Conservation (phyloP, 2,329 filamentous ascomycete genomes). For the Teratosphaeriaceae sp. region DNA sequence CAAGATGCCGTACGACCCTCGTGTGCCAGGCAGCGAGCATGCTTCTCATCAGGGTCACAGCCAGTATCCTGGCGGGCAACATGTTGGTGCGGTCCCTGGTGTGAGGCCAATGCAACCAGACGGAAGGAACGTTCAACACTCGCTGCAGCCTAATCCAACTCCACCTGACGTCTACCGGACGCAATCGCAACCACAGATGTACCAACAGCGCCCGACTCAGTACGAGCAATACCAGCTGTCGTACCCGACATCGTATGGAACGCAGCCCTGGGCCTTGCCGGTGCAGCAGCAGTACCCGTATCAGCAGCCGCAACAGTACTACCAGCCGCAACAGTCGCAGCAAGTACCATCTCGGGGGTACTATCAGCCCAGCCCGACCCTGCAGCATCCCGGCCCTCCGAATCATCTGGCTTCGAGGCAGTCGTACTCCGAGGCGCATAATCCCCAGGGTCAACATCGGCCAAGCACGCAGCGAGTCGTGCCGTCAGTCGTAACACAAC, state of each 20-base stretch:
- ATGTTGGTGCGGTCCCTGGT: too few species aligned
- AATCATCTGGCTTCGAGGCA: not conserved
- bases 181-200: constrained; percentile 26
- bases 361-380: constrained; percentile 1
- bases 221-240: constrained; percentile 3
- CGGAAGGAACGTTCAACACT: constrained; percentile 1
- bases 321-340: constrained; percentile 9
- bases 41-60: constrained; percentile 5
- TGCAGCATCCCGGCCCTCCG: not conserved
- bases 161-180: constrained; percentile 1
- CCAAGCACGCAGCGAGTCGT: too few species aligned
- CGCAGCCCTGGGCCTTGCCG: not conserved
- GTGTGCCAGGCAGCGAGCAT: not conserved
- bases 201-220: constrained; percentile 22
- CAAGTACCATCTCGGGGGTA: constrained; percentile 1
- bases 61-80: not conserved
- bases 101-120: not conserved
- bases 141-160: not conserved
- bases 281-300: constrained; percentile 1
- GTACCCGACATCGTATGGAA: not conserved
- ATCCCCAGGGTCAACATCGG: not conserved
- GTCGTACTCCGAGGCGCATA: not conserved
- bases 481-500: too few species aligned
- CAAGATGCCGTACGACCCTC: not conserved
- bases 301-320: constrained; percentile 19